These are phyloP conservation scores for Tricholoma furcatifolium DNA, from an alignment of 768 basidiomycete species.

Conservation along the genomic window DNA sequence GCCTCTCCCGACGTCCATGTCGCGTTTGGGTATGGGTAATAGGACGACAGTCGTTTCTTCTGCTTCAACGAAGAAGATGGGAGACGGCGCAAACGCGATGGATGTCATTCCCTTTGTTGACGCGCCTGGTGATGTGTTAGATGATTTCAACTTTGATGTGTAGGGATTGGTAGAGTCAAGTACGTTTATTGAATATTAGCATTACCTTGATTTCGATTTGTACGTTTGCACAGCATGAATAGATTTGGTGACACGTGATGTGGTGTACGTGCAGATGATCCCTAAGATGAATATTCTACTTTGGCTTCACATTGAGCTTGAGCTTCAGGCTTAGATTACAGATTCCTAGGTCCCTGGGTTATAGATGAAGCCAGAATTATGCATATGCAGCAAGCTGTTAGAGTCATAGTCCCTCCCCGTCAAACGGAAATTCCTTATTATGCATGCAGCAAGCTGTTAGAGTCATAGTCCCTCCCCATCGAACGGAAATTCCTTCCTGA, in stretches of 20 bases:
- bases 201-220: not conserved
- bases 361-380: too few relatives aligned
- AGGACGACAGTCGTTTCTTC: not conserved
- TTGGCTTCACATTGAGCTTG: too few relatives aligned
- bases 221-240: not conserved
- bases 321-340: too few relatives aligned
- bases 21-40: not conserved
- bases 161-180: constrained; percentile 6
- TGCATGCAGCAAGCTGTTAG: too few relatives aligned
- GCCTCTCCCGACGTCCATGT: not conserved
- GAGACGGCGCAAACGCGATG: not conserved
- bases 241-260: too few relatives aligned
- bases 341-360: not conserved
- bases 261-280: too few relatives aligned
- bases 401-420: too few relatives aligned
- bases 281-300: too few relatives aligned
- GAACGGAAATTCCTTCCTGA: not conserved
- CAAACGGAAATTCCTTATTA: not conserved
- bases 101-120: constrained; percentile 7
- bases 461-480: too few relatives aligned
- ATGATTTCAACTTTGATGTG: constrained; percentile 26
- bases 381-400: too few relatives aligned
- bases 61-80: not conserved
- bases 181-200: too few relatives aligned
- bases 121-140: constrained; percentile 9